Evolutionary conservation across 2,329 filamentous ascomycete species (phyloP), one percentile per base, ranked within the genome.

Genomic region (Colletotrichum cereale): DNA sequence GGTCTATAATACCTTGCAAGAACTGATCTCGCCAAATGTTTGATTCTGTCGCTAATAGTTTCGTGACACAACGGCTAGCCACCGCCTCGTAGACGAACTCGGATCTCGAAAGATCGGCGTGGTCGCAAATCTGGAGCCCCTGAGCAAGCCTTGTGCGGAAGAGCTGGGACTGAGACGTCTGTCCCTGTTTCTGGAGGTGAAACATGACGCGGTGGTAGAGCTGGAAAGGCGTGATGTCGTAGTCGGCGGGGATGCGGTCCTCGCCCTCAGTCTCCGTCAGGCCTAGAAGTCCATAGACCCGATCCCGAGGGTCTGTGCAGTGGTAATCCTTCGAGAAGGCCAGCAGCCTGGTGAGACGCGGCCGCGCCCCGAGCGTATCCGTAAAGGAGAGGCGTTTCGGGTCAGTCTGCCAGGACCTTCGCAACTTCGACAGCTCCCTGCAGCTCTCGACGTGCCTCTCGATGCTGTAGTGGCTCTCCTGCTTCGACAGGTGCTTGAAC

Each of bases 201-300:
- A 36, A 40, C 7, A 69, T 65, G 16, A 69, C 67, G 3, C 67
- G 67, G 16, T 61, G 67, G 14, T 66, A 69, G 0, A 66, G 44
- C 21, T 69, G 62, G 16, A 66, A 69, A 5, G 67, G 18, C 5
- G 3, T 66, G 44, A 69, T 69, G 7, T 40, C 21, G 62, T 69
- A 60, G 47, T 69, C 62, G 10, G 67, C 62, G 1, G 24, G 24
- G 18, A 69, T 21, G 11, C 34, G 21, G 29, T 53, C 61, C 12
- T 53, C 18, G 36, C 47, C n/a, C 16, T 60, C 44, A 7, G 29
- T 42, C 1, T 66, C 62, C 2, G 53, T 66, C 5, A 78, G 70
- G 8, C 75, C 76, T 0, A 78, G 64, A 16, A 78, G 67, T 3
- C 73, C 74, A 34, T 78, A 78, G 0, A 78, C 71, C 34, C 76